phyloP scores from a whole-genome alignment of 1,284 basidiomycete species.

The Rhodotorula sp. region DNA sequence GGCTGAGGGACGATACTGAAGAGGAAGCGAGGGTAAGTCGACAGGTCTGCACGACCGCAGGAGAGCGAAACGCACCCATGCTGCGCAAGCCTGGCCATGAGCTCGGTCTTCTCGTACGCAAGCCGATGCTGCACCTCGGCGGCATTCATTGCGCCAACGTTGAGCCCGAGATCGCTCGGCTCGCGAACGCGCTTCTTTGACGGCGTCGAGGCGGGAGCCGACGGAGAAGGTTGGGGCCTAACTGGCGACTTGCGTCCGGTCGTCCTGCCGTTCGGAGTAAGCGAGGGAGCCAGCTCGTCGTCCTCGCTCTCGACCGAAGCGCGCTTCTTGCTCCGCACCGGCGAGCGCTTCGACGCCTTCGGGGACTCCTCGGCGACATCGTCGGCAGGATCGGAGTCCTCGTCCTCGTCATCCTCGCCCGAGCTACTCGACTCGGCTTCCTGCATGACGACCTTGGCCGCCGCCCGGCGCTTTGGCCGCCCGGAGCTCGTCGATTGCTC shows the following conservation, averaged over 20 bases:
- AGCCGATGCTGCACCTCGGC: conserved; percentile 17
- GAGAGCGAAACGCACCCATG: conserved; percentile 29
- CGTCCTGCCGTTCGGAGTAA: not conserved
- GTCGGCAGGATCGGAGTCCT: not conserved
- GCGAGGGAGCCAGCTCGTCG: not conserved
- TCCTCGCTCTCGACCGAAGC: not conserved
- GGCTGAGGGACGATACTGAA: conserved; percentile 28
- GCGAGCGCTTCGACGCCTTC: not conserved
- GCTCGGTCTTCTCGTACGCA: conserved; percentile 20
- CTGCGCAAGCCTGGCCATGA: conserved; percentile 23
- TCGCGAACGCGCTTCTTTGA: conserved; percentile 15
- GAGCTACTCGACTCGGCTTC: conserved; percentile 9
- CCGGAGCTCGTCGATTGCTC: not conserved
- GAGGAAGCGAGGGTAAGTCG: not conserved
- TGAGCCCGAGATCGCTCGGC: conserved; percentile 19
- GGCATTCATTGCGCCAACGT: conserved; percentile 22
- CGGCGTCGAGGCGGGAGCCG: not conserved
- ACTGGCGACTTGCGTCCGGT: conserved; percentile 6
- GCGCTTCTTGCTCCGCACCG: not conserved
- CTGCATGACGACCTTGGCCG: conserved; percentile 20
- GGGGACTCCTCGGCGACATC: not conserved
- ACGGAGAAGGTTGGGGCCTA: not conserved
- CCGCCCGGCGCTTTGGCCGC: conserved; percentile 18
- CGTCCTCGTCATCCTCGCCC: conserved; percentile 2
- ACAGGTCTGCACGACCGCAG: not conserved